These are phyloP conservation scores for Piper longum DNA, from an alignment of 164 flowering plant genomes.

Conservation along the genomic window DNA sequence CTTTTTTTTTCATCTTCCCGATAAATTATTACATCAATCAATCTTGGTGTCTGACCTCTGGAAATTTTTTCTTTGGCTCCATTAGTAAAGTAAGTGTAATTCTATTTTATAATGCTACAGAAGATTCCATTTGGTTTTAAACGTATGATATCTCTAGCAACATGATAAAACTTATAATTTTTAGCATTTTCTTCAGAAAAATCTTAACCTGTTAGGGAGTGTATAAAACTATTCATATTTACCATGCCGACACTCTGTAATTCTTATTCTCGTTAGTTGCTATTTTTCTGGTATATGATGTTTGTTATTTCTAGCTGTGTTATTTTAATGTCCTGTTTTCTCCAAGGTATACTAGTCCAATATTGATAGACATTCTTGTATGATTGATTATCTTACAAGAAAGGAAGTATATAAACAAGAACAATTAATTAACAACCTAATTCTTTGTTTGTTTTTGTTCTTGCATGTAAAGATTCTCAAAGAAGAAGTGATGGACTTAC, in stretches of 20 bases:
- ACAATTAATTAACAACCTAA: background rate
- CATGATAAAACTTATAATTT: too few relatives aligned
- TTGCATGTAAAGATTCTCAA: slow-evolving; percentile 55
- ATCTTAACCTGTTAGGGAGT: background rate
- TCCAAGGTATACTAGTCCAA: background rate
- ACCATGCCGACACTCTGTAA: background rate
- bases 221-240: background rate
- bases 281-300: too few relatives aligned
- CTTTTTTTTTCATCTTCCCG: background rate
- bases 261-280: too few relatives aligned
- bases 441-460: slow-evolving; percentile 3
- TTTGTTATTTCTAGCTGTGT: background rate
- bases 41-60: too few relatives aligned
- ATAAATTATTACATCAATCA: too few relatives aligned
- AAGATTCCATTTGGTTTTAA: too few relatives aligned
- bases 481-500: slow-evolving; percentile 94
- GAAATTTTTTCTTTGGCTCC: too few relatives aligned
- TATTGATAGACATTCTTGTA: background rate
- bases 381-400: too few relatives aligned
- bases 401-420: too few relatives aligned
- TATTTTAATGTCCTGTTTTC: background rate
- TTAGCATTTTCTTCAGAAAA: background rate
- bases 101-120: too few relatives aligned
- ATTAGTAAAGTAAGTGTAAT: too few relatives aligned
- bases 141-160: background rate